Base-by-base conservation (phyloP, 306 rosid species). In the Senna siamea region DNA sequence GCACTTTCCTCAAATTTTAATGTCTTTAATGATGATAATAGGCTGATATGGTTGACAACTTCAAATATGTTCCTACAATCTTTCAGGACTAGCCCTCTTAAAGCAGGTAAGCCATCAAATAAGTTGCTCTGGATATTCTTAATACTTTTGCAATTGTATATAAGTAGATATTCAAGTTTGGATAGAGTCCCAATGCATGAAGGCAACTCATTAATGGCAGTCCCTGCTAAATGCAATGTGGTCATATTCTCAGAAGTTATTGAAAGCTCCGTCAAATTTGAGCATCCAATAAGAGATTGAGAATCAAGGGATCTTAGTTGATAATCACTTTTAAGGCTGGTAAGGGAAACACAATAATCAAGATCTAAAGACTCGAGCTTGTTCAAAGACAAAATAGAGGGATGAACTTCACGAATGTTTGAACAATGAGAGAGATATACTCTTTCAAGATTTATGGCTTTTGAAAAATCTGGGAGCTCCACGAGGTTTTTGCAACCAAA, bases 381-480 rank as follows among this genome's bases (percentile, higher is more conserved):
- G 4, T 14, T 14, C 20, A 32, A 17, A 35, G 43, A 58, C 28
- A 58, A 58, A 7, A 58, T 58, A 13, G 65, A 30, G 9, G 60
- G 60, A 55, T 22, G 60, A 55, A 55, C 34, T 3, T 22, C n/a
- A 20, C 14, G 6, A 12, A 55, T 7, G 13, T 2, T 11, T 20
- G n/a, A 1, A 55, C 60, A 55, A 5, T 23, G 0, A 0, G 0
- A 1, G 35, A 55, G n/a, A 10, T 23, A 0, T 2, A 55, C n/a
- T 0, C 0, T 0, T 55, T 10, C 0, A 9, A 55, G n/a, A 22
- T 55, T 22, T 55, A 9, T 2, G 6, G 60, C 60, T 1, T 11
- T 55, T 10, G 60, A 55, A 28, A 55, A 55, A 12, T 55, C 60
- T 20, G 60, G 60, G 60, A 55, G 60, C n/a, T 55, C 34, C 7